Evolutionary conservation across 148 eudicot species (phyloP), one percentile per base, ranked within the genome.

Genomic region (Rhododendron ferrugineum): DNA sequence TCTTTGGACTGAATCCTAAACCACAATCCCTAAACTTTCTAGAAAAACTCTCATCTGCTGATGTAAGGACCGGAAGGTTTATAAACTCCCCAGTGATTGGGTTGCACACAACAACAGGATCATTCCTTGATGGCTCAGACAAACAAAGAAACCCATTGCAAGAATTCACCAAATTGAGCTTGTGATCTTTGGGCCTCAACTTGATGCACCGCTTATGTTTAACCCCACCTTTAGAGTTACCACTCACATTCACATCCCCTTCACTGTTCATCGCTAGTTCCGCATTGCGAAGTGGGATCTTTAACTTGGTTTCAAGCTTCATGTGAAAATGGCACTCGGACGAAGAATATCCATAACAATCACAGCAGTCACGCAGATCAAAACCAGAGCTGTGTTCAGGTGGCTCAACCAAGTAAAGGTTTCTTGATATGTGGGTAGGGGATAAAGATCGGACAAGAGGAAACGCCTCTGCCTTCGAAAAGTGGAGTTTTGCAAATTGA

Each of bases 1-100:
- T 83, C 16, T 22, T 37, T 3, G 80, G 86, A 87, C 66, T 28
- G 37, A 70, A 87, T 6, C 83, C 86, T 10, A 87, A 87, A 15
- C 84, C 88, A 80, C 83, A 83, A 44, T 40, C 54, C 77, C 5
- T 58, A 0, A 40, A 54, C 7, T 1, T 23, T 8, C 23, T 5
- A 56, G 1, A 4, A 36, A 9, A 44, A 44, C 34, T 3, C 42
- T 54, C 3, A 30, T 40, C 11, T 30, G 58, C 10, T 20, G 14
- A 15, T 73, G 79, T 7, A 49, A 56, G 49, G 1, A 13, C 36
- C 1, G 88, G 88, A 32, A 78, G 74, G 70, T 84, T 32, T 60
- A 77, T 40, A 80, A 78, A 89, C 64, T 87, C 87, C 8, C 87
- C 85, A 0, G 87, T 87, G n/a, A 87, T 44, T 18, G 89, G 90